A percentile compares a stretch with the other conserved stretches of the same genome.
Conservation (phyloP, 306 rosid genomes). For the Cajanus cajan region DNA sequence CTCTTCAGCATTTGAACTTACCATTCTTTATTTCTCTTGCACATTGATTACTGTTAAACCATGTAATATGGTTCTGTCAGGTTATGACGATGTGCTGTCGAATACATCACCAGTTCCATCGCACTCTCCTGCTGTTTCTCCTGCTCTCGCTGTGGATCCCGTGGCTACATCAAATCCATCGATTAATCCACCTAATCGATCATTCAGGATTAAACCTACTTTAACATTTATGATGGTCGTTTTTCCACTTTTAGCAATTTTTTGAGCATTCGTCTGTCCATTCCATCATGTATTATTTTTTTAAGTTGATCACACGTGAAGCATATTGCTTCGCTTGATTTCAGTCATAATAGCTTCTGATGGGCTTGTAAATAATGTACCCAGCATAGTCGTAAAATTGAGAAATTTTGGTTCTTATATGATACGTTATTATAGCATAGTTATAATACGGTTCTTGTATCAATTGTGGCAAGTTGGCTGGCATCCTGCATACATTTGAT, state of each 20-base stretch:
- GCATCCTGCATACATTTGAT: neutral
- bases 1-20: neutral
- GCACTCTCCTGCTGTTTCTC: constrained; percentile 42
- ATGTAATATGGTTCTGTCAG: constrained; percentile 37
- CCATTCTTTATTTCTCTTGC: neutral
- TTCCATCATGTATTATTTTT: constrained; percentile 35
- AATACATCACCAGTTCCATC: constrained; percentile 38
- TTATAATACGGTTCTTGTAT: too few species aligned
- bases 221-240: constrained; percentile 32
- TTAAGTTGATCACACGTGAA: constrained; percentile 17
- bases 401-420: neutral
- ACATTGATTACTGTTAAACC: neutral
- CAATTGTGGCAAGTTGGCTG: neutral
- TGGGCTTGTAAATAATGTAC: constrained; percentile 32
- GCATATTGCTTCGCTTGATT: constrained; percentile 25
- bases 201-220: constrained; percentile 46
- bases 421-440: neutral
- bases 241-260: constrained; percentile 25
- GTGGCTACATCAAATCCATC: constrained; percentile 38
- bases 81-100: constrained; percentile 44
- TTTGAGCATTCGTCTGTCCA: constrained; percentile 40
- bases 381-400: constrained; percentile 2
- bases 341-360: neutral
- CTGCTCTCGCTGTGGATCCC: constrained; percentile 42
- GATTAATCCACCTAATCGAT: constrained; percentile 22